Conservation (phyloP, 2,329 filamentous ascomycete genomes). For the Aspergillus japonicus region DNA sequence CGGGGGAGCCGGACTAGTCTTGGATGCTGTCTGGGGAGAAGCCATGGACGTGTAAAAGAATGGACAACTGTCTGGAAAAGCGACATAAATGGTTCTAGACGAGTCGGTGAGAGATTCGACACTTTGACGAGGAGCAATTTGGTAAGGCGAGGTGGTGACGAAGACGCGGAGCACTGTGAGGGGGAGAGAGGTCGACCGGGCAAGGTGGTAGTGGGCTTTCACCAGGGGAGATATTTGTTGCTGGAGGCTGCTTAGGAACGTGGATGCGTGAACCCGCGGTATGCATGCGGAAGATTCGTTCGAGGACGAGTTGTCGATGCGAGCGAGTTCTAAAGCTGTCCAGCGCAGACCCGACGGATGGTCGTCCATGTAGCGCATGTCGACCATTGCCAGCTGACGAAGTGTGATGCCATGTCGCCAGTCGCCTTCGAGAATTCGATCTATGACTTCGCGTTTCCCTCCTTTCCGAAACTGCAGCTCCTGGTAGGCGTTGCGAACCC, state of each 20-base stretch:
- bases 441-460: slow-evolving; percentile 54
- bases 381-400: slow-evolving; percentile 56
- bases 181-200: slow-evolving; percentile 63
- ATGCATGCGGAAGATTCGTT: slow-evolving; percentile 42
- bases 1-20: slow-evolving; percentile 23
- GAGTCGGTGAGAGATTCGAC: slow-evolving; percentile 53
- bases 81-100: slow-evolving; percentile 72
- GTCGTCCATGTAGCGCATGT: slow-evolving; percentile 55
- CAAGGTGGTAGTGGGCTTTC: slow-evolving; percentile 80
- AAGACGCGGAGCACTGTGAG: slow-evolving; percentile 75
- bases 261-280: slow-evolving; percentile 76
- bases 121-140: slow-evolving; percentile 45
- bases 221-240: slow-evolving; percentile 72
- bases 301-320: slow-evolving; percentile 25
- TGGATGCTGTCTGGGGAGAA: slow-evolving; percentile 34
- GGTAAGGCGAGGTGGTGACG: slow-evolving; percentile 78
- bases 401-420: slow-evolving; percentile 57
- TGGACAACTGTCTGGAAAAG: slow-evolving; percentile 77
- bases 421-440: slow-evolving; percentile 57
- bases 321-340: slow-evolving; percentile 52
- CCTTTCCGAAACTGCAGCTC: slow-evolving; percentile 57
- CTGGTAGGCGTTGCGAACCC: slow-evolving; percentile 65
- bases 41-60: slow-evolving; percentile 66
- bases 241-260: slow-evolving; percentile 75
- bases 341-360: slow-evolving; percentile 53